These are phyloP conservation scores for Xylaria sp. DNA, from an alignment of 2,329 filamentous ascomycete species.

Conservation along the genomic window DNA sequence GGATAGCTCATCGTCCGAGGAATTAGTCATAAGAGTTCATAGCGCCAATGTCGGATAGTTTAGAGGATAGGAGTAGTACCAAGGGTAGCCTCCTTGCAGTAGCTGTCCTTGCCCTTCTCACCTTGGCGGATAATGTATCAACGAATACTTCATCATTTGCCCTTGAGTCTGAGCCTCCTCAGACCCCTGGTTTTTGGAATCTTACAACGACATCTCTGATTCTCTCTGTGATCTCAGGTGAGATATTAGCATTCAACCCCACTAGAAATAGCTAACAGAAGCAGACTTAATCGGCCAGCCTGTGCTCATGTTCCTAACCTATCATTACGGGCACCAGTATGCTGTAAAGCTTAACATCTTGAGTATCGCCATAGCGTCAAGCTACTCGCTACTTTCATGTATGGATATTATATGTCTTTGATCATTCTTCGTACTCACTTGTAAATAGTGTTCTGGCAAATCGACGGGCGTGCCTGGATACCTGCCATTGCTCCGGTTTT, in stretches of 20 bases:
- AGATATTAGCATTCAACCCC: background rate
- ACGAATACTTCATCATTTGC: conserved; percentile 15
- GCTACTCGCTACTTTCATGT: conserved; percentile 17
- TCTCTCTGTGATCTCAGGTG: conserved; percentile 23
- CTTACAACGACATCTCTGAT: conserved; percentile 17
- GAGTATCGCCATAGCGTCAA: conserved; percentile 10
- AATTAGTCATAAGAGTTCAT: background rate
- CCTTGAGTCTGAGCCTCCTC: background rate
- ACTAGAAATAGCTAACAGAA: background rate
- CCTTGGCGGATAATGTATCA: conserved; percentile 23
- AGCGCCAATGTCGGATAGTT: conserved; percentile 13
- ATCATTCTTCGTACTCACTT: background rate
- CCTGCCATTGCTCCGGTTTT: conserved; percentile 15
- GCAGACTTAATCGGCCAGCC: conserved; percentile 26
- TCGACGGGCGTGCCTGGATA: background rate
- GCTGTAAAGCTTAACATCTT: conserved; percentile 26
- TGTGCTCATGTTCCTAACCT: conserved; percentile 3
- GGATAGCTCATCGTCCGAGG: background rate
- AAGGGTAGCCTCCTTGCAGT: background rate
- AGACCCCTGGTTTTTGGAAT: conserved; percentile 27
- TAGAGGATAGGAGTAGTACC: background rate
- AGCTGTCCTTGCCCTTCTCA: conserved; percentile 21
- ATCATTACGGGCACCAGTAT: background rate
- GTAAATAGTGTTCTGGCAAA: conserved; percentile 1
- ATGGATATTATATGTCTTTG: background rate